A percentile compares a stretch with the other conserved stretches of the same genome.
Conservation (phyloP, 75 land plant genomes). For the Pinus albicaulis region DNA sequence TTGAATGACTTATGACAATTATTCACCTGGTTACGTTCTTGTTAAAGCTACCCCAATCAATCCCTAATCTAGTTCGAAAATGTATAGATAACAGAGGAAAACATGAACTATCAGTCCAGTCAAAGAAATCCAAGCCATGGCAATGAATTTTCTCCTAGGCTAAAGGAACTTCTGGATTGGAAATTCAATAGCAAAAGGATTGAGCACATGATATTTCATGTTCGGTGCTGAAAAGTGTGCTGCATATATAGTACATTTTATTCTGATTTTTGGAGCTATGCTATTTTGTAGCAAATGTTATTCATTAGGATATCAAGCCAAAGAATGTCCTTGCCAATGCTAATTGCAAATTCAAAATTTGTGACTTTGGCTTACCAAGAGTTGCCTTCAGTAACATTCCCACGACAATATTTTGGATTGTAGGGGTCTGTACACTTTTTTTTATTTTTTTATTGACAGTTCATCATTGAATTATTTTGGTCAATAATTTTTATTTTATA, state of each 20-base stretch:
- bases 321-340: slow-evolving; percentile 61
- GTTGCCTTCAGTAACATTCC: slow-evolving; percentile 95
- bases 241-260: background rate
- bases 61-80: too few species aligned
- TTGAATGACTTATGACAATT: too few species aligned
- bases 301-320: slow-evolving; percentile 65
- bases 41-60: too few species aligned
- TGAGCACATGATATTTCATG: too few species aligned
- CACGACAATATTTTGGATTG: slow-evolving; percentile 96
- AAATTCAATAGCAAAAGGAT: too few species aligned
- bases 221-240: background rate
- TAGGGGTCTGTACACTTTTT: slow-evolving; percentile 17
- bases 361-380: slow-evolving; percentile 95
- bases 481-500: background rate
- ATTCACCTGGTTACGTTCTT: too few species aligned
- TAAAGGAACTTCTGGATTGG: too few species aligned
- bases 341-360: slow-evolving; percentile 90
- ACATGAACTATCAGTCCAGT: too few species aligned
- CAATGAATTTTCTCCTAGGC: too few species aligned
- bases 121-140: too few species aligned
- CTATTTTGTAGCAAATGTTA: slow-evolving; percentile 78
- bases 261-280: slow-evolving; percentile 10
- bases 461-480: background rate
- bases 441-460: background rate
- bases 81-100: too few species aligned